phyloP scores from a whole-genome alignment of 176 grass and related monocot genomes.

The Musa schizocarpa region DNA sequence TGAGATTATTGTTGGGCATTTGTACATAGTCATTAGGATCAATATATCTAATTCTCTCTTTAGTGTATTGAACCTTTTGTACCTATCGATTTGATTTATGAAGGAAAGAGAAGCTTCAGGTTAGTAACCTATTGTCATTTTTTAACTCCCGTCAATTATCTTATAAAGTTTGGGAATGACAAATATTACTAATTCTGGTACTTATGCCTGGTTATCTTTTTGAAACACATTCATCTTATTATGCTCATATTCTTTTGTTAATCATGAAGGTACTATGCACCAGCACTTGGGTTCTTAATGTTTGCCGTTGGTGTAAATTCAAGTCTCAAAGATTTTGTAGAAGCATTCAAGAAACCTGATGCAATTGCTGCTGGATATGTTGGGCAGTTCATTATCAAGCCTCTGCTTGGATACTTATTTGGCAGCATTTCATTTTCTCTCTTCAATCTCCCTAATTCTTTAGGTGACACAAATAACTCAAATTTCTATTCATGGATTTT shows the following conservation, averaged over 20 bases:
- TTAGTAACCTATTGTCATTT: no score
- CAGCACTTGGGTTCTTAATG: constrained; percentile 89
- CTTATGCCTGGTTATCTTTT: background rate
- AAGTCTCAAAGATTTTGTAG: constrained; percentile 66
- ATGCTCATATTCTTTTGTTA: constrained; percentile 2
- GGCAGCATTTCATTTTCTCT: constrained; percentile 60
- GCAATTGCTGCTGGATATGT: constrained; percentile 66
- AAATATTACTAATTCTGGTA: background rate
- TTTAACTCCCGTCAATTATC: no score
- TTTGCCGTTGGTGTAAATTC: constrained; percentile 98
- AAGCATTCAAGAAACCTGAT: constrained; percentile 78
- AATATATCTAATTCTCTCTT: no score
- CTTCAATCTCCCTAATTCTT: constrained; percentile 70
- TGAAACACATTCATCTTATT: background rate
- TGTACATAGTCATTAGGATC: no score
- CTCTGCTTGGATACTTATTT: constrained; percentile 84
- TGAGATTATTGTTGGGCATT: no score
- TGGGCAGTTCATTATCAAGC: constrained; percentile 76
- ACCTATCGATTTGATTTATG: no score
- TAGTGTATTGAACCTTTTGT: no score
- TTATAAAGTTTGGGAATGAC: background rate
- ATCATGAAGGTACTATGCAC: constrained; percentile 79
- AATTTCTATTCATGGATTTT: background rate
- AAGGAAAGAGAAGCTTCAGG: no score
- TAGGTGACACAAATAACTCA: constrained; percentile 32